Evolutionary conservation across 2,329 filamentous ascomycete genomes (phyloP), one percentile per base, ranked within the genome.

Genomic region (Dothidotthia symphoricarpi): DNA sequence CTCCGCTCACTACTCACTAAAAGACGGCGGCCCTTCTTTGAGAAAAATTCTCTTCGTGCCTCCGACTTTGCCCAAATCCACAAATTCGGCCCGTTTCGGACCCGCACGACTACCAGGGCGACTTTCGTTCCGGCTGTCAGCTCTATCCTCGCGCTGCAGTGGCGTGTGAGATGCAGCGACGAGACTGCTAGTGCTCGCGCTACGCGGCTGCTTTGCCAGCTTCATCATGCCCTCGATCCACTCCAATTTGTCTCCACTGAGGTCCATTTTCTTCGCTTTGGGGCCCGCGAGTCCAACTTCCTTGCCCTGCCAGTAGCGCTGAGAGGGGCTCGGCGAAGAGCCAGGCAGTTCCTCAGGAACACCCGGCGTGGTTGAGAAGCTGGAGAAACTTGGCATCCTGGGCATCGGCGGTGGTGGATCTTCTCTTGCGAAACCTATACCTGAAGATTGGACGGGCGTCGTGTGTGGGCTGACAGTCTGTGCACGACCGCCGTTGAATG

Each of bases 151-250:
- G 3, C 45, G 44, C 12, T 44, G 34, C 11, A 50, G 50, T 6
- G 48, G 41, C 5, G 43, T 47, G n/a, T 47, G 49, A 17, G 43
- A 51, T 12, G 49, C 34, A 15, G 42, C 37, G 12, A 51, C 37
- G 27, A 59, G 41, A 61, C 81, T 81, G 39, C 78, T 78, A 57
- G 83, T 86, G 56, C 82, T 86, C 43, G 81, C 85, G 31, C 82
- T 75, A 42, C 84, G 78, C 27, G 89, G 87, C 59, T 87, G 85
- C 57, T 87, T 84, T 26, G 89, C 87, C 59, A 87, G 85, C 57
- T 87, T 84, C 69, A 88, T 84, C 71, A 93, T 85, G 45, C 82
- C 86, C 64, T 90, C 84, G 8, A 93, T 85, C 87, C 87, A 93
- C 26, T 83, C 81, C 41, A 81, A 75, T 58, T 84, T 87, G 66